Conservation (phyloP, 176 grass and related monocot genomes). For the Luzula sylvatica region DNA sequence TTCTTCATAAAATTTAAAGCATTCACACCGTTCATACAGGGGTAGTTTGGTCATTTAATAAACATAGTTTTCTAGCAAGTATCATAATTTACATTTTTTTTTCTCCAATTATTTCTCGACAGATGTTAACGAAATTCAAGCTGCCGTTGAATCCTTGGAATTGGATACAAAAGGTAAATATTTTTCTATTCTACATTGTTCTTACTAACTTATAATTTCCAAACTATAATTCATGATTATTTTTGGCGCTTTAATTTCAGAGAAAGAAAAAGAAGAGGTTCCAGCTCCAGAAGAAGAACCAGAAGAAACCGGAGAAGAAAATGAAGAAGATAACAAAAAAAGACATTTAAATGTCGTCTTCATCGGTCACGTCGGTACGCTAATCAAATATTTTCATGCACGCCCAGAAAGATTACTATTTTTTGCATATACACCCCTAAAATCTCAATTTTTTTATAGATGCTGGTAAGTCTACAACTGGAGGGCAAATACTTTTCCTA, state of each 20-base stretch:
- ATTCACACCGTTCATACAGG: no score
- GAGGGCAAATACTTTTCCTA: constrained; percentile 82
- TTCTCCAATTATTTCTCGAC: constrained; percentile 19
- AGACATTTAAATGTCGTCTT: background rate
- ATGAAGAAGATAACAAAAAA: background rate
- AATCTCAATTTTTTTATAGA: constrained; percentile 18
- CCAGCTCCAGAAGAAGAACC: constrained; percentile 11
- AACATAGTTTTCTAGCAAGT: background rate
- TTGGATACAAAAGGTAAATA: constrained; percentile 52
- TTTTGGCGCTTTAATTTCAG: constrained; percentile 2
- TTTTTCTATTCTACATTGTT: constrained; percentile 7
- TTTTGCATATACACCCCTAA: no score
- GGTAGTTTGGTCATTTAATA: background rate
- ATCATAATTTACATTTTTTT: background rate
- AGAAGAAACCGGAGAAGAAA: background rate
- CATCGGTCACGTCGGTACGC: background rate
- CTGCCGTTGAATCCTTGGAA: constrained; percentile 52
- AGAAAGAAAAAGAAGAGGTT: constrained; percentile 23
- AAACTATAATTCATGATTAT: background rate
- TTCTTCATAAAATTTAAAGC: no score
- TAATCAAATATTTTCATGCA: background rate
- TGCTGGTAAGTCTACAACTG: constrained; percentile 79
- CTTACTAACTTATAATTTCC: background rate
- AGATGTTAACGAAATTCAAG: constrained; percentile 66
- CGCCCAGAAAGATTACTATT: no score